Evolutionary conservation across 1,139 yeast species (phyloP).

Genomic region (Saccharomyces hybrid): DNA sequence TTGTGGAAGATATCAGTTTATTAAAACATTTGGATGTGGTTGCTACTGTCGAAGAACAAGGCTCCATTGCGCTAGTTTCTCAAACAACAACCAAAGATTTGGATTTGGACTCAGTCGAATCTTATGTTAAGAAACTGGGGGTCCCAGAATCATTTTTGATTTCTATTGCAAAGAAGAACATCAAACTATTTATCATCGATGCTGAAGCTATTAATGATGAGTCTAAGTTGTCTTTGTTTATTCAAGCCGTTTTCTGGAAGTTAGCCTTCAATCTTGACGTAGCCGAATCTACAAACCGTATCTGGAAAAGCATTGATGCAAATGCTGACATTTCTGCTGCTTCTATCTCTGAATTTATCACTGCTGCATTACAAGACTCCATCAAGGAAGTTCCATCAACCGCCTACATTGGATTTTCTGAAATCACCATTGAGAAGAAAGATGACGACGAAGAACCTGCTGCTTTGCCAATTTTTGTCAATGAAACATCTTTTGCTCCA

Average conservation of each 20-base stretch:
- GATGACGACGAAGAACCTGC: conserved; percentile 12
- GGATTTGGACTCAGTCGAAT: conserved; percentile 25
- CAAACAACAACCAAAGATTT: conserved; percentile 17
- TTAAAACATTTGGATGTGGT: conserved; percentile 54
- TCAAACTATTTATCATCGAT: conserved; percentile 50
- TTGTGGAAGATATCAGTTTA: conserved; percentile 53
- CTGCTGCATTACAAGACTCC: conserved; percentile 35
- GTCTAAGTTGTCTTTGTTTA: conserved; percentile 61
- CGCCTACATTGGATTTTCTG: conserved; percentile 15
- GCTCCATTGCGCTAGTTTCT: conserved; percentile 44
- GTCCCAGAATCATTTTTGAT: conserved; percentile 46
- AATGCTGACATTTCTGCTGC: neutral
- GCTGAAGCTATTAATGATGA: conserved; percentile 52
- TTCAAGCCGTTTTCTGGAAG: conserved; percentile 78
- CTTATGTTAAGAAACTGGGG: conserved; percentile 43
- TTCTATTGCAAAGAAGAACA: conserved; percentile 46
- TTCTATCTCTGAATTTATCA: conserved; percentile 12
- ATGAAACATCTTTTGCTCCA: conserved; percentile 53
- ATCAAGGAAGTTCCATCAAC: conserved; percentile 19
- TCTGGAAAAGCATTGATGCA: conserved; percentile 1
- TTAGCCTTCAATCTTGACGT: conserved; percentile 38
- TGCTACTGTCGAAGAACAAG: conserved; percentile 51
- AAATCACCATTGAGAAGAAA: conserved; percentile 28
- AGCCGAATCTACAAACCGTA: conserved; percentile 2
- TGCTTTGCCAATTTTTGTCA: conserved; percentile 44